Evolutionary conservation across 176 grass and related monocot genomes (phyloP).

Genomic region (Bromus sterilis): DNA sequence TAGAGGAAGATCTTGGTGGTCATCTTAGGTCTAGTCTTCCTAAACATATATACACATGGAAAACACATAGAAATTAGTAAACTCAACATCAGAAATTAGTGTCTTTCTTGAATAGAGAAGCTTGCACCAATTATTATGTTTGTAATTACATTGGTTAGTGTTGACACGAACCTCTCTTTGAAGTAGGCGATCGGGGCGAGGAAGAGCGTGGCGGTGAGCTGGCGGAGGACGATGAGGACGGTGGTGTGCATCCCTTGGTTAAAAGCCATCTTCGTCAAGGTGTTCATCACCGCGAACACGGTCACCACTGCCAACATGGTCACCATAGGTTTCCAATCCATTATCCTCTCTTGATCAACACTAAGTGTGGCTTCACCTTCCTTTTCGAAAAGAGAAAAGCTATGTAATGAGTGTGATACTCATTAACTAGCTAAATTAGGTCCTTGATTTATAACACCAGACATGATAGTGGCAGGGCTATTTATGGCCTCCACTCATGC

Average conservation of each 20-base stretch:
- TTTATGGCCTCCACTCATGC: neutral
- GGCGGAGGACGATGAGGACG: constrained; percentile 63
- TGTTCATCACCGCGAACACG: constrained; percentile 45
- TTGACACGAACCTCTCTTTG: constrained; percentile 42
- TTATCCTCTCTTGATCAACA: neutral
- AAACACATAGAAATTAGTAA: neutral
- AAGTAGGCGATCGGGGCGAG: constrained; percentile 68
- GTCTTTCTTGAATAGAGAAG: neutral
- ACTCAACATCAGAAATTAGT: neutral
- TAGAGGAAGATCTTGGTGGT: constrained; percentile 55
- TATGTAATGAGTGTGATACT: neutral
- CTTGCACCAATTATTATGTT: neutral
- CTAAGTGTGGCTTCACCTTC: neutral
- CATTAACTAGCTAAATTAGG: neutral
- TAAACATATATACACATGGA: neutral
- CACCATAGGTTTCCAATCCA: constrained; percentile 4
- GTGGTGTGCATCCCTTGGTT: constrained; percentile 64
- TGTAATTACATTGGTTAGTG: neutral
- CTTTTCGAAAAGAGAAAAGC: neutral
- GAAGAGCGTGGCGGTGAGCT: constrained; percentile 49
- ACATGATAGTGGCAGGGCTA: neutral
- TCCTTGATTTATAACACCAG: neutral
- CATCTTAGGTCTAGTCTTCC: constrained; percentile 77
- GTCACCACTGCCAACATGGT: constrained; percentile 46
- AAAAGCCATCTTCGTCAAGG: constrained; percentile 57